These are phyloP conservation scores for Atkinsonella hypoxylon DNA, from an alignment of 2,329 filamentous ascomycete genomes.

Conservation along the genomic window DNA sequence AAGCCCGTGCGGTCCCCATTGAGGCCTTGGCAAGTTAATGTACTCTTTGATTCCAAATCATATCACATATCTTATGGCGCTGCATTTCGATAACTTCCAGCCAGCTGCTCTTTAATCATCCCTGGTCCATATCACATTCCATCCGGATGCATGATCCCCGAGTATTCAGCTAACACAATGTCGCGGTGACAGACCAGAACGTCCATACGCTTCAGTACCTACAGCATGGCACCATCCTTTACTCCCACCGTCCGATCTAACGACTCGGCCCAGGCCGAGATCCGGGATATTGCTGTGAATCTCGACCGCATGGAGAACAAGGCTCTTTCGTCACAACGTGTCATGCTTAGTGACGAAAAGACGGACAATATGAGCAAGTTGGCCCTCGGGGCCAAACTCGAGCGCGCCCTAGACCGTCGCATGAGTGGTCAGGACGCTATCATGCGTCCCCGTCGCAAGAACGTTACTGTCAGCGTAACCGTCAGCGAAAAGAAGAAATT, in stretches of 20 bases:
- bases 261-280: slow-evolving; percentile 45
- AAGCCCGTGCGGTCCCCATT: not conserved
- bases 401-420: slow-evolving; percentile 72
- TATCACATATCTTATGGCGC: not conserved
- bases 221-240: slow-evolving; percentile 49
- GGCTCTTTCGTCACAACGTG: slow-evolving; percentile 66
- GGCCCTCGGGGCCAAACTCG: slow-evolving; percentile 79
- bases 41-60: not conserved
- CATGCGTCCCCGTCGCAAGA: slow-evolving; percentile 48
- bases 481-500: slow-evolving; percentile 25
- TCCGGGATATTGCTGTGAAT: slow-evolving; percentile 61
- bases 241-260: slow-evolving; percentile 41
- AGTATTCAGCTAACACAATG: slow-evolving; percentile 7
- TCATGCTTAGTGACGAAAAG: slow-evolving; percentile 64
- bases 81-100: not conserved
- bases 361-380: slow-evolving; percentile 72
- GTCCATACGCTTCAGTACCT: slow-evolving; percentile 47
- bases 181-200: slow-evolving; percentile 32
- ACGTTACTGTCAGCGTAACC: slow-evolving; percentile 11
- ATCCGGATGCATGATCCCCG: not conserved
- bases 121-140: not conserved
- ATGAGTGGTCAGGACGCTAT: slow-evolving; percentile 85
- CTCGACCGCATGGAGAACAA: slow-evolving; percentile 86
- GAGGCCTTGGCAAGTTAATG: not conserved
- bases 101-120: not conserved